Evolutionary conservation across 495 filamentous ascomycete species (phyloP), one percentile per base, ranked within the genome.

Genomic region (Copromyces sp.): DNA sequence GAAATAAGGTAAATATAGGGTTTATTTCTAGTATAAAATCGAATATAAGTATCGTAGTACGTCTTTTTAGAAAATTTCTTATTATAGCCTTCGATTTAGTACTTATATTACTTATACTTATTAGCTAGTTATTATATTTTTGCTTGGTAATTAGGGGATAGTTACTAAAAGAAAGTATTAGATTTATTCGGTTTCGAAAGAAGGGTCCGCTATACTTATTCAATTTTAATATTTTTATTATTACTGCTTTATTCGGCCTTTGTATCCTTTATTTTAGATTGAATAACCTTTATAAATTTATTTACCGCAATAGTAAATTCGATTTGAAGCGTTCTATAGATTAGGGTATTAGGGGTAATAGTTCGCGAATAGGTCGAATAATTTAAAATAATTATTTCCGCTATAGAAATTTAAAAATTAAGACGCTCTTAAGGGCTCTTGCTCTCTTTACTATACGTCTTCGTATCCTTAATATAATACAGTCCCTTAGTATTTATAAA

Each of bases 11-110:
- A 85, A 81, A 97, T 92, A 83, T 94, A 97, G 73, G 94, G 95
- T 74, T 93, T 94, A 68, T 93, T 88, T 24, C 95, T 94, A 3
- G 94, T 97, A 77, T 98, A 94, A 9, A 93, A 91, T 77, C 94
- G 88, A 59, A 87, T 91, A 77, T 98, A 94, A 44, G 96, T 98
- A 72, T 96, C 93, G 41, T 97, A 86, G 79, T 98, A 93, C 3
- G 94, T 98, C 81, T 95, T 97, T 78, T 98, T 94, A 71, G 89
- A 88, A 81, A 97, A 97, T 73, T 86, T 88, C 83, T 95, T 97
- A 72, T 86, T 83, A 77, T 94, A 98, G 16, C 89, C 87, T 11
- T 89, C 86, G 41, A 94, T 86, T 29, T 85, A 88, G 81, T 94
- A 98, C 32, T 87, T 82, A 78, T 95, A 95, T 76, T 89, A 88